Evolutionary conservation across 2,329 filamentous ascomycete genomes (phyloP).

Genomic region (Colletotrichum shisoi): DNA sequence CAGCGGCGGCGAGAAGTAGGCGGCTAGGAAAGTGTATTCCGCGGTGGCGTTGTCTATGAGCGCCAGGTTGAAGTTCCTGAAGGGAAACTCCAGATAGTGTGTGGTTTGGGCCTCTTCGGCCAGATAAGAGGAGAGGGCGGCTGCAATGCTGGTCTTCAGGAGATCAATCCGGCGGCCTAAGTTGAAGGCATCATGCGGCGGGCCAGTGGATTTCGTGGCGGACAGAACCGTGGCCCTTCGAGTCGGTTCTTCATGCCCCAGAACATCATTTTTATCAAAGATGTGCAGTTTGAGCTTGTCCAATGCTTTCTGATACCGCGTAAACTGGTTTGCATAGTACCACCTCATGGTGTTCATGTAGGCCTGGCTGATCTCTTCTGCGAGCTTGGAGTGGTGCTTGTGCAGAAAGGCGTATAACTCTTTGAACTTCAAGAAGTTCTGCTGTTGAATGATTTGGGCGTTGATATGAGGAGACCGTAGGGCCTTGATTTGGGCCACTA

Average conservation of each 20-base stretch:
- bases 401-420: conserved; percentile 87
- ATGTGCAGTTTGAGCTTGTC: conserved; percentile 84
- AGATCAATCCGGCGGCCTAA: conserved; percentile 86
- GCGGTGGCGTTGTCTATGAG: conserved; percentile 92
- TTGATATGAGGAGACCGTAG: conserved; percentile 95
- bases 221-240: conserved; percentile 69
- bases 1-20: conserved; percentile 83
- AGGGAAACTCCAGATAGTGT: conserved; percentile 89
- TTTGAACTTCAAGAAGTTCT: conserved; percentile 86
- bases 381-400: conserved; percentile 80
- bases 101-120: conserved; percentile 87
- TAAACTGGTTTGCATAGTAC: conserved; percentile 95
- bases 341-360: conserved; percentile 99
- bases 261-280: conserved; percentile 81
- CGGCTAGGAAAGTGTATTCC: conserved; percentile 91
- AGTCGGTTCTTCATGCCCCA: conserved; percentile 78
- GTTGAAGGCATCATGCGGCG: conserved; percentile 85
- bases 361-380: conserved; percentile 87
- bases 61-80: conserved; percentile 93
- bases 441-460: conserved; percentile 94
- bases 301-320: conserved; percentile 82
- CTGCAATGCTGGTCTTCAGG: conserved; percentile 74
- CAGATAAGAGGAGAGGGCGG: conserved; percentile 84
- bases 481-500: conserved; percentile 93
- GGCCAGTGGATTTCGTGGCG: conserved; percentile 58